These are phyloP conservation scores for Cryptococcus sp. DNA, from an alignment of 1,284 basidiomycete genomes.

Conservation along the genomic window DNA sequence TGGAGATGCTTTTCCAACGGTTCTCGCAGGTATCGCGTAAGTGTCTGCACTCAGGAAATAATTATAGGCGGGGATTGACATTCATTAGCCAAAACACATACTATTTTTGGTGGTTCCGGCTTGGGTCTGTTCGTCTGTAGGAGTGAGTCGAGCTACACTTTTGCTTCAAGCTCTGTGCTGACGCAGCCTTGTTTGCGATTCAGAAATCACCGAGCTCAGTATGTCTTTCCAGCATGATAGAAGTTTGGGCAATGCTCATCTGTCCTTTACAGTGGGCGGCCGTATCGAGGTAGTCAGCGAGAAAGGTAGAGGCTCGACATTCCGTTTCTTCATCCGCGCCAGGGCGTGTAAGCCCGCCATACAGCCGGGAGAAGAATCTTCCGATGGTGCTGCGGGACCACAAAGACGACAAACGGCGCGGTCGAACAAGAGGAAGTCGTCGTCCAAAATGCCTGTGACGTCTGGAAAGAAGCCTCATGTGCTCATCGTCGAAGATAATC, in stretches of 20 bases:
- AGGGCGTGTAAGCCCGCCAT: conserved; percentile 19
- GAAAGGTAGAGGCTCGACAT: conserved; percentile 55
- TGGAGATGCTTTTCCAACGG: conserved; percentile 41
- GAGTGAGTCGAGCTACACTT: conserved; percentile 20
- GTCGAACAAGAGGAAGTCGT: conserved; percentile 15
- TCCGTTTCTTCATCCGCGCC: conserved; percentile 51
- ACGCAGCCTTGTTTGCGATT: neutral
- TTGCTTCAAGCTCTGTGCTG: neutral
- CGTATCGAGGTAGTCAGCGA: conserved; percentile 44
- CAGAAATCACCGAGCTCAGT: conserved; percentile 44
- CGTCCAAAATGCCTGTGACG: conserved; percentile 8
- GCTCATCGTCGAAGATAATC: conserved; percentile 51
- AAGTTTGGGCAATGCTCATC: conserved; percentile 1
- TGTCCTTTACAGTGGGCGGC: conserved; percentile 35
- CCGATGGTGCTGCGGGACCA: neutral
- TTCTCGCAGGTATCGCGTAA: conserved; percentile 44
- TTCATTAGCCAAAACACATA: conserved; percentile 34
- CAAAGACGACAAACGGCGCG: neutral
- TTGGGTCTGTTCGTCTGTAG: conserved; percentile 45
- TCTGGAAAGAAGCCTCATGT: conserved; percentile 30
- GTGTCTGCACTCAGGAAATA: conserved; percentile 1
- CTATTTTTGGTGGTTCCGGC: conserved; percentile 46
- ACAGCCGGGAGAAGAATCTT: neutral
- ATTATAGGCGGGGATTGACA: neutral
- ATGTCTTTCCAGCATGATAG: neutral